A percentile compares a stretch with the other conserved stretches of the same genome.
phyloP scores from a whole-genome alignment of 495 filamentous ascomycete species.

The Parathielavia appendiculata region DNA sequence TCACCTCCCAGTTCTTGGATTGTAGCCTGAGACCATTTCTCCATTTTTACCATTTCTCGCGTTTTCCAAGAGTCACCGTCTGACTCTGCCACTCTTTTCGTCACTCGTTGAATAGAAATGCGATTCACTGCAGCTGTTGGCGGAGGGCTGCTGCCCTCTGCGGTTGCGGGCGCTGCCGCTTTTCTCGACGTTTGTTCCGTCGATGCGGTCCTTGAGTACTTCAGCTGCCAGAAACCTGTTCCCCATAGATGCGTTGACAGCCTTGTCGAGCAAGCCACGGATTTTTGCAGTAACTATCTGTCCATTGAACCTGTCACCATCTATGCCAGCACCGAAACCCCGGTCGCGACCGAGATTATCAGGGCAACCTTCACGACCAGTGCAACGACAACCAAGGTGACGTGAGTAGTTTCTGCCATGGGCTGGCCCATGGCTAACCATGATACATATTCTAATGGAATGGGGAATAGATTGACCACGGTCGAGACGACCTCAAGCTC shows the following conservation, averaged over 20 bases:
- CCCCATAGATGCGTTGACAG: background rate
- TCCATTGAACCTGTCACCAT: background rate
- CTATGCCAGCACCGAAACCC: background rate
- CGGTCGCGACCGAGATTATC: background rate
- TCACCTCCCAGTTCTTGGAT: too few relatives aligned
- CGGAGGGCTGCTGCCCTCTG: background rate
- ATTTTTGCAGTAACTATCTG: background rate
- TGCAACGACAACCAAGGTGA: background rate
- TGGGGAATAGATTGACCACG: too few relatives aligned
- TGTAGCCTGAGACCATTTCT: too few relatives aligned
- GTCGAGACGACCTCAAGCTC: background rate
- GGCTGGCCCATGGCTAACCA: too few relatives aligned
- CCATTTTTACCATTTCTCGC: too few relatives aligned
- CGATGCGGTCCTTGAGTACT: background rate
- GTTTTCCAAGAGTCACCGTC: too few relatives aligned
- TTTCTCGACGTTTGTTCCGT: background rate
- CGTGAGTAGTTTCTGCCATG: background rate
- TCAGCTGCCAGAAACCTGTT: background rate
- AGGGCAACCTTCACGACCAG: background rate
- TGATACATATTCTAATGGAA: too few relatives aligned
- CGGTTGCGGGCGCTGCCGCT: background rate
- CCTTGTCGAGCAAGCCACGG: background rate
- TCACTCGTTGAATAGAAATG: background rate
- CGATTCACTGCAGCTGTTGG: background rate
- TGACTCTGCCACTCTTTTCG: background rate